phyloP scores from a whole-genome alignment of 2,329 filamentous ascomycete species.

The Ceratocystis eucalypticola region DNA sequence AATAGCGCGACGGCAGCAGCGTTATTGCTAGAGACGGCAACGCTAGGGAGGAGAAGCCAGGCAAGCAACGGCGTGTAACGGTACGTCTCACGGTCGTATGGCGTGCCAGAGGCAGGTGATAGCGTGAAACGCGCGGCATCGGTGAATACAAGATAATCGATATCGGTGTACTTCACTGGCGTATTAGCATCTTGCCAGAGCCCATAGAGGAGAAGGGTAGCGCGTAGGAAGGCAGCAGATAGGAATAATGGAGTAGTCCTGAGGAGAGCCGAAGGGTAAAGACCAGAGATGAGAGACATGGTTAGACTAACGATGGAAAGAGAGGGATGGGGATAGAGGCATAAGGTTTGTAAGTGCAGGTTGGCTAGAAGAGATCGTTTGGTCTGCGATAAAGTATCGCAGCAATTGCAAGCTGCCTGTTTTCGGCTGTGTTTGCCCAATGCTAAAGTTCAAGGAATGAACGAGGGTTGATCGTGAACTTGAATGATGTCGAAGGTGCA shows the following conservation, averaged over 20 bases:
- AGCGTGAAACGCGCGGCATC: conserved; percentile 72
- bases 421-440: neutral
- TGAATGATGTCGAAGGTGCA: neutral
- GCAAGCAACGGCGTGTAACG: conserved; percentile 90
- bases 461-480: neutral
- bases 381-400: neutral
- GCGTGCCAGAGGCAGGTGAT: conserved; percentile 36
- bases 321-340: neutral
- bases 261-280: conserved; percentile 13
- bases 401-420: neutral
- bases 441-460: no score
- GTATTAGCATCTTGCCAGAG: conserved; percentile 86
- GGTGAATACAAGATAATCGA: conserved; percentile 97
- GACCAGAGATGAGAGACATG: conserved; percentile 14
- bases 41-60: conserved; percentile 75
- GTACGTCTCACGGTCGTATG: conserved; percentile 86
- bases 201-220: conserved; percentile 69
- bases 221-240: conserved; percentile 50
- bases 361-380: neutral
- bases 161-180: conserved; percentile 93
- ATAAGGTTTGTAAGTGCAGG: neutral
- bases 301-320: neutral
- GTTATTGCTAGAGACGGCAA: conserved; percentile 43
- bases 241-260: conserved; percentile 34
- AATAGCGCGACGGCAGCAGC: conserved; percentile 35